These are phyloP conservation scores for Globisporangium barbulae DNA, from an alignment of 352 stramenopile genomes.

Conservation along the genomic window DNA sequence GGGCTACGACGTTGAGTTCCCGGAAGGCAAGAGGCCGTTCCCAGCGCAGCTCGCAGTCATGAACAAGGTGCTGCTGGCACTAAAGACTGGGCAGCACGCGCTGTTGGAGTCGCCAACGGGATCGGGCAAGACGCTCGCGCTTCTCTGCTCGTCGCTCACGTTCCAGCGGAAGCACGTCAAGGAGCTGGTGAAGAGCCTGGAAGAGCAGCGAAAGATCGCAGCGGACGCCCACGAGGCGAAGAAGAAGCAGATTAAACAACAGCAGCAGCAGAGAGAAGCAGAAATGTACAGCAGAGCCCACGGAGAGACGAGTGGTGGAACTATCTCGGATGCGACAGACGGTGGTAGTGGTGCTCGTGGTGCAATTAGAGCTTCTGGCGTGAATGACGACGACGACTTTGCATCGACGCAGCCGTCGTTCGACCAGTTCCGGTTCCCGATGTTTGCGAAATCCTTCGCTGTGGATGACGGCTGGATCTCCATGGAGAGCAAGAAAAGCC, in stretches of 20 bases:
- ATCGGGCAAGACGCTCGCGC: conserved; percentile 81
- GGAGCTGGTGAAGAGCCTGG: conserved; percentile 33
- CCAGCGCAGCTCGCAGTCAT: conserved; percentile 84
- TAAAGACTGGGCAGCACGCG: conserved; percentile 80
- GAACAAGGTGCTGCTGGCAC: conserved; percentile 78
- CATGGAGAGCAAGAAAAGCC: conserved; percentile 40
- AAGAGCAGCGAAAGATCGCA: conserved; percentile 18
- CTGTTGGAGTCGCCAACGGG: conserved; percentile 84
- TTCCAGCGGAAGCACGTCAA: conserved; percentile 61
- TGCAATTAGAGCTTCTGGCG: neutral
- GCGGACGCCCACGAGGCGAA: conserved; percentile 9
- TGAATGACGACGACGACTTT: conserved; percentile 39
- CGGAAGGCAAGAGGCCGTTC: conserved; percentile 77
- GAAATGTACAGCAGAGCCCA: conserved; percentile 7
- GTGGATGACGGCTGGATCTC: conserved; percentile 36
- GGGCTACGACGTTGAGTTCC: conserved; percentile 81
- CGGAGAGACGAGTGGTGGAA: neutral
- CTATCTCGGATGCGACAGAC: neutral
- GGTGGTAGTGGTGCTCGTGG: neutral
- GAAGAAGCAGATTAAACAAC: conserved; percentile 10
- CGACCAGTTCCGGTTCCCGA: conserved; percentile 33
- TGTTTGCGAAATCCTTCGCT: conserved; percentile 9
- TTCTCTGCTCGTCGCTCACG: conserved; percentile 80
- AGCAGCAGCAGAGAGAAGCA: conserved; percentile 4
- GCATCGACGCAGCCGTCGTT: conserved; percentile 36